Evolutionary conservation across 371 early-diverging fungal species (phyloP).

Genomic region (Rhizopus arrhizus): DNA sequence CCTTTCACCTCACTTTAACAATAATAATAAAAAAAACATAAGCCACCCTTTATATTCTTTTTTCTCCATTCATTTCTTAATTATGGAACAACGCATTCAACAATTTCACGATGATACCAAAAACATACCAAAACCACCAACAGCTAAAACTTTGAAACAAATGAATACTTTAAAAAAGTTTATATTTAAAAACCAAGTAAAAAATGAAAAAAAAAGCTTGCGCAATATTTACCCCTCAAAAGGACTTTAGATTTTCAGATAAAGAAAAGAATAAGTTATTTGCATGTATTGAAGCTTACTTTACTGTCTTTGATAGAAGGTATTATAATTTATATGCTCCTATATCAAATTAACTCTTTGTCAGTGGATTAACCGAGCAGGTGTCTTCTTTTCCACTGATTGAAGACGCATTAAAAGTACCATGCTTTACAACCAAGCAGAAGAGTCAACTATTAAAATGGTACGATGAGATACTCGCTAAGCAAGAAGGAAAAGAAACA

Average conservation of each 20-base stretch:
- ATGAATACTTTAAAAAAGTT: slow-evolving; percentile 37
- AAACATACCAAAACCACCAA: slow-evolving; percentile 36
- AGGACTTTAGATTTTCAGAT: slow-evolving; percentile 43
- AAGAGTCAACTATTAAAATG: slow-evolving; percentile 42
- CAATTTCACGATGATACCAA: slow-evolving; percentile 46
- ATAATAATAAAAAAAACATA: slow-evolving; percentile 4
- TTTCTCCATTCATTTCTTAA: slow-evolving; percentile 1
- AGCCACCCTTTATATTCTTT: not conserved
- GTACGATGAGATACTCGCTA: slow-evolving; percentile 43
- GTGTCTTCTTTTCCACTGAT: slow-evolving; percentile 36
- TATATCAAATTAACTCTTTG: not conserved
- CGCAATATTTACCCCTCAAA: not conserved
- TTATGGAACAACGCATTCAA: slow-evolving; percentile 42
- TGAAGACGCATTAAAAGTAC: slow-evolving; percentile 47
- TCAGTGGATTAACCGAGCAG: slow-evolving; percentile 15
- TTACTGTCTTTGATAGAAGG: slow-evolving; percentile 41
- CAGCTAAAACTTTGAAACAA: slow-evolving; percentile 38
- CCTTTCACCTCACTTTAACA: slow-evolving; percentile 2
- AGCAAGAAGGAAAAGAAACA: slow-evolving; percentile 23
- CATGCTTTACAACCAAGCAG: slow-evolving; percentile 45
- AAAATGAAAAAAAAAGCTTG: no score
- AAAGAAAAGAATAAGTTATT: slow-evolving; percentile 46
- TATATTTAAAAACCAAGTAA: slow-evolving; percentile 39
- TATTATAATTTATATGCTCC: not conserved
- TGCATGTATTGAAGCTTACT: slow-evolving; percentile 46